A percentile compares a stretch with the other conserved stretches of the same genome.
Evolutionary conservation across 1,284 basidiomycete genomes (phyloP).

Genomic region (Cutaneotrichosporon curvatum): DNA sequence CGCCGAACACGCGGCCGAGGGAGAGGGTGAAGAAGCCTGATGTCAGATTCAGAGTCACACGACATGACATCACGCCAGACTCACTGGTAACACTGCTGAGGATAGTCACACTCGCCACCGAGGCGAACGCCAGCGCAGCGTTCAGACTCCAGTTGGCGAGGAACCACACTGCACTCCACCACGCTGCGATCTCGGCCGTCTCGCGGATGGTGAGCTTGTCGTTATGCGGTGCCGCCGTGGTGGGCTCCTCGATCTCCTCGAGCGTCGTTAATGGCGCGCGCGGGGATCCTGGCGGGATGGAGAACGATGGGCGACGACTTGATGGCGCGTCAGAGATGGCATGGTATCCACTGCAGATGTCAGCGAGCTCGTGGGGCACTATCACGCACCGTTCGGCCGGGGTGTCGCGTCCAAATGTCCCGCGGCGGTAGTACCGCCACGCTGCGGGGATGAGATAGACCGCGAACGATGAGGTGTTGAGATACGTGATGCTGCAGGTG

Average conservation of each 20-base stretch:
- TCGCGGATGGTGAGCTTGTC: constrained; percentile 56
- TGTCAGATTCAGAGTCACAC: background rate
- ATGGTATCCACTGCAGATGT: too few relatives aligned
- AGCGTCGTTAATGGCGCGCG: background rate
- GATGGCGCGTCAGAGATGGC: too few relatives aligned
- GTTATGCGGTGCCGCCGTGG: constrained; percentile 6
- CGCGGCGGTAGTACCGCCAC: constrained; percentile 10
- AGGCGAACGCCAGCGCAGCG: constrained; percentile 71
- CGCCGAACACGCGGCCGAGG: constrained; percentile 72
- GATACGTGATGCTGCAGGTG: constrained; percentile 44
- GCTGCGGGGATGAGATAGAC: constrained; percentile 70
- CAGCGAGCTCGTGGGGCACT: too few relatives aligned
- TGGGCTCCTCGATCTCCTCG: background rate
- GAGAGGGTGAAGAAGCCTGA: constrained; percentile 89
- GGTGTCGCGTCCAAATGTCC: background rate
- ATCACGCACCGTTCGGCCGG: background rate
- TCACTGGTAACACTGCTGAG: constrained; percentile 79
- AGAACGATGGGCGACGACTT: too few relatives aligned
- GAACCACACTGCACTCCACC: constrained; percentile 83
- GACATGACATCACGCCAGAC: constrained; percentile 28
- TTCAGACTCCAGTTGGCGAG: constrained; percentile 85
- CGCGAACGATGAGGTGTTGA: constrained; percentile 61
- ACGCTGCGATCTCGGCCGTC: constrained; percentile 66
- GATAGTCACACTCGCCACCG: constrained; percentile 84
- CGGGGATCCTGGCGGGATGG: background rate